These are phyloP conservation scores for Moesziomyces sp. DNA, from an alignment of 1,284 basidiomycete genomes.

Conservation along the genomic window DNA sequence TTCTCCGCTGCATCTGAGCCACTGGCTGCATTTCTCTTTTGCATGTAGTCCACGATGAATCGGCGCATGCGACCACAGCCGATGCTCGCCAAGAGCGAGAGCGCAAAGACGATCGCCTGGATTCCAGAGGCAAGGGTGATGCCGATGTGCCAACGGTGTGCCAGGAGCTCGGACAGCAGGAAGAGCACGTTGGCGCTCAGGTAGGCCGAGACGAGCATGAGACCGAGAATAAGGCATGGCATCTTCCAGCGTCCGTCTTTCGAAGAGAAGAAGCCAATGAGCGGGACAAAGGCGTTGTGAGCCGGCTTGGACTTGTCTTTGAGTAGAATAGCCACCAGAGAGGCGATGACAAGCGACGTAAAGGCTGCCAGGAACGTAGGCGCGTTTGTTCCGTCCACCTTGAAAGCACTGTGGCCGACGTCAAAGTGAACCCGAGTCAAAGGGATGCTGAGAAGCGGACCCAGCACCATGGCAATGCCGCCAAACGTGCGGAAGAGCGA, in stretches of 20 bases:
- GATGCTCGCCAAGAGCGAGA: slow-evolving; percentile 12
- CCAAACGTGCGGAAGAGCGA: slow-evolving; percentile 12
- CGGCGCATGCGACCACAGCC: slow-evolving; percentile 7
- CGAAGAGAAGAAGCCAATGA: slow-evolving; percentile 4
- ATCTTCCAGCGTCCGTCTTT: slow-evolving; percentile 8
- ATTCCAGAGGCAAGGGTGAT: slow-evolving; percentile 15
- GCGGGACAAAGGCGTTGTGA: slow-evolving; percentile 13
- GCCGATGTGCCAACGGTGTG: slow-evolving; percentile 11
- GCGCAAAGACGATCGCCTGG: slow-evolving; percentile 14
- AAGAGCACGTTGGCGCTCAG: slow-evolving; percentile 14
- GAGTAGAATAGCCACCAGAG: slow-evolving; percentile 1
- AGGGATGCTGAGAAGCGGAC: slow-evolving; percentile 20
- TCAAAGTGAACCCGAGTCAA: slow-evolving; percentile 11
- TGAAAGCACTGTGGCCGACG: slow-evolving; percentile 7
- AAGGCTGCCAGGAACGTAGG: slow-evolving; percentile 14
- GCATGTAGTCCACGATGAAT: background rate
- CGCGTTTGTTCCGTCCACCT: slow-evolving; percentile 12
- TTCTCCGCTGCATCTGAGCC: background rate
- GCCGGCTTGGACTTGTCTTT: slow-evolving; percentile 10
- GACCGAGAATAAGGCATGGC: slow-evolving; percentile 7
- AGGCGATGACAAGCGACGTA: slow-evolving; percentile 8
- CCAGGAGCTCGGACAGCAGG: slow-evolving; percentile 11
- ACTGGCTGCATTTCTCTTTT: background rate
- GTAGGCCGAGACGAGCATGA: slow-evolving; percentile 19
- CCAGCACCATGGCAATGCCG: slow-evolving; percentile 13